Evolutionary conservation across 176 grass and related monocot species (phyloP).

Genomic region (Luzula sylvatica): DNA sequence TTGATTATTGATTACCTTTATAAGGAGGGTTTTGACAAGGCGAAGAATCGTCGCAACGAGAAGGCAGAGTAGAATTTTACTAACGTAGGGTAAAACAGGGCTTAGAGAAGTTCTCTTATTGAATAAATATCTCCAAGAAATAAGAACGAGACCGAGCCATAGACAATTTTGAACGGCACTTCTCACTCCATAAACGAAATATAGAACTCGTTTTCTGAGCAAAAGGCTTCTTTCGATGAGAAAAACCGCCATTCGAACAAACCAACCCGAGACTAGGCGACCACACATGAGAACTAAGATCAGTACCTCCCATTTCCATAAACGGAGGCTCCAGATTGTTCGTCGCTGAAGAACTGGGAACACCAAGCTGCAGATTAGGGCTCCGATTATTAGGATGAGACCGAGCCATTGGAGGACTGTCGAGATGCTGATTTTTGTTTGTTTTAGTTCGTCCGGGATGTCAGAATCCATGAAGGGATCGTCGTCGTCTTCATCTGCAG

Average conservation of each 20-base stretch:
- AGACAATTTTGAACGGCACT: slow-evolving; percentile 74
- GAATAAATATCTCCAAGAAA: slow-evolving; percentile 70
- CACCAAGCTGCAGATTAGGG: slow-evolving; percentile 53
- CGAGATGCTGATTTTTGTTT: slow-evolving; percentile 30
- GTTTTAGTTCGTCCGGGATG: slow-evolving; percentile 50
- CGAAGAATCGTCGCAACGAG: slow-evolving; percentile 62
- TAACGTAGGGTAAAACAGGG: slow-evolving; percentile 61
- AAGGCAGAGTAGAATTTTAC: slow-evolving; percentile 77
- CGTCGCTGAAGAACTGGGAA: slow-evolving; percentile 25
- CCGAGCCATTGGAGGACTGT: slow-evolving; percentile 61
- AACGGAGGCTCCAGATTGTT: slow-evolving; percentile 51
- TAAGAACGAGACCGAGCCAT: slow-evolving; percentile 77
- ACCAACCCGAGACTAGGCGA: slow-evolving; percentile 81
- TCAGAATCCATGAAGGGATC: slow-evolving; percentile 71
- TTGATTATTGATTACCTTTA: slow-evolving; percentile 38
- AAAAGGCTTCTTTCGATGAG: slow-evolving; percentile 81
- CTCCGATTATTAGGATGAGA: slow-evolving; percentile 61
- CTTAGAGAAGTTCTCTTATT: slow-evolving; percentile 39
- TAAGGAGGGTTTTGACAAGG: slow-evolving; percentile 74
- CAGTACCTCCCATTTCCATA: slow-evolving; percentile 95
- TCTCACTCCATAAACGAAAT: slow-evolving; percentile 94
- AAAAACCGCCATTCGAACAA: slow-evolving; percentile 66
- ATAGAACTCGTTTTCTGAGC: slow-evolving; percentile 78
- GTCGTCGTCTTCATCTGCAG: slow-evolving; percentile 61
- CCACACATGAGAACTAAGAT: slow-evolving; percentile 85